These are phyloP conservation scores for Rugonectria rugulosa DNA, from an alignment of 2,329 filamentous ascomycete species.

Conservation along the genomic window DNA sequence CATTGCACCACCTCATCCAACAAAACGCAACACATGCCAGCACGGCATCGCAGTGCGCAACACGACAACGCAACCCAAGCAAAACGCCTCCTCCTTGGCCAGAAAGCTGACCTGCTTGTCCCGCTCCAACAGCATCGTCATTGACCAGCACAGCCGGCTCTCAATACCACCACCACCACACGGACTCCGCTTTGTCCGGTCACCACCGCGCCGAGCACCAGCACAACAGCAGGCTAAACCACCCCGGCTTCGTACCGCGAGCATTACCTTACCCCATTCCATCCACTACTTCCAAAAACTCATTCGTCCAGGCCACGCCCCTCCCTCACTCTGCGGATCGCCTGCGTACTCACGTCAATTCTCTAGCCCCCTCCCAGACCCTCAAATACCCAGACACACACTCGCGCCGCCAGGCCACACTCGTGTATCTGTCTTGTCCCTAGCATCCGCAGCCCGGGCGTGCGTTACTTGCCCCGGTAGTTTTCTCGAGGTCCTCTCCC, in stretches of 20 bases:
- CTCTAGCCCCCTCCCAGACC: slow-evolving; percentile 25
- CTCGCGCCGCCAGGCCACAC: slow-evolving; percentile 26
- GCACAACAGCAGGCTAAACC: slow-evolving; percentile 17
- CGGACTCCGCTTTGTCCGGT: slow-evolving; percentile 16
- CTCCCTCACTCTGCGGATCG: slow-evolving; percentile 16
- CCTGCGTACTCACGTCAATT: slow-evolving; percentile 24
- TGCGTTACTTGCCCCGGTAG: slow-evolving; percentile 35
- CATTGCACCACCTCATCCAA: slow-evolving; percentile 21
- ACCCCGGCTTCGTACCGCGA: slow-evolving; percentile 17
- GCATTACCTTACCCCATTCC: slow-evolving; percentile 10
- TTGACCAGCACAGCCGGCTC: slow-evolving; percentile 15
- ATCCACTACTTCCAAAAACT: slow-evolving; percentile 17
- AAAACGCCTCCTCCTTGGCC: slow-evolving; percentile 17
- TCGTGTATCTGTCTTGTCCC: slow-evolving; percentile 38
- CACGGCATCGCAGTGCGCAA: slow-evolving; percentile 9
- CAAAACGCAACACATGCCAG: slow-evolving; percentile 21
- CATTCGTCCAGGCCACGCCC: slow-evolving; percentile 24
- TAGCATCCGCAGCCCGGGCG: slow-evolving; percentile 33
- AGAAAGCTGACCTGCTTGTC: slow-evolving; percentile 19
- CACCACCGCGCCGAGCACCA: slow-evolving; percentile 17
- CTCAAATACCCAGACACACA: slow-evolving; percentile 37
- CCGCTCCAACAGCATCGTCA: slow-evolving; percentile 18
- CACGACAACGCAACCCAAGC: slow-evolving; percentile 18
- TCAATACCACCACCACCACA: slow-evolving; percentile 14
- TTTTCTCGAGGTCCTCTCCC: slow-evolving; percentile 32